Percentiles rank a stretch among this genome's conserved stretches.
Conservation (phyloP, 495 filamentous ascomycete species). For the Cercophora newfieldiana region DNA sequence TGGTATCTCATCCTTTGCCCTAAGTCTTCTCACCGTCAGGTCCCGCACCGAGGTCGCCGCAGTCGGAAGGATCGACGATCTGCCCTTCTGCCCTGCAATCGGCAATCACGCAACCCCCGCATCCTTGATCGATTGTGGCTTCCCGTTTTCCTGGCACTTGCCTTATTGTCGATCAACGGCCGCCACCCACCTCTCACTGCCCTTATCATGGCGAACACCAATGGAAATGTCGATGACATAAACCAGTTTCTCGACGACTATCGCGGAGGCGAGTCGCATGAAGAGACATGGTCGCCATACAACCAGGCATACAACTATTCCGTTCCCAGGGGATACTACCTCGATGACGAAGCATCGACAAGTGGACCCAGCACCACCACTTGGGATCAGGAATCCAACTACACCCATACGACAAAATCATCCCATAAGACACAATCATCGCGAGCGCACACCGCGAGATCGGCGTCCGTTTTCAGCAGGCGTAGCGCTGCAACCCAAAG, state of each 20-base stretch:
- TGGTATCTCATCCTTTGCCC: neutral
- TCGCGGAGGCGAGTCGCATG: neutral
- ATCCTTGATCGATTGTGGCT: neutral
- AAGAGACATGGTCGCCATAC: neutral
- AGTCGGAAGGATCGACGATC: constrained; percentile 4
- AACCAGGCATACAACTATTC: neutral
- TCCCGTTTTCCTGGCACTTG: neutral
- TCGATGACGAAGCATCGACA: neutral
- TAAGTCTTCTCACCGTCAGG: neutral
- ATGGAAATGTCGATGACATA: neutral
- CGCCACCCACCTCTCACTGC: neutral
- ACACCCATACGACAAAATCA: neutral
- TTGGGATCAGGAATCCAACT: constrained; percentile 5
- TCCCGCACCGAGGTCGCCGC: neutral
- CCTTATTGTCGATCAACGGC: neutral
- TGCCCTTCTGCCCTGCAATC: neutral
- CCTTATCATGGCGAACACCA: neutral
- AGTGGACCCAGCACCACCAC: neutral
- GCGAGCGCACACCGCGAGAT: neutral
- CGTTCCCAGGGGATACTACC: neutral
- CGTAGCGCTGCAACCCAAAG: neutral
- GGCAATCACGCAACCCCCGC: constrained; percentile 1
- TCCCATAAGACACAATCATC: neutral
- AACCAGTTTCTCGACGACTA: neutral
- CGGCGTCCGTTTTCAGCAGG: neutral